These are phyloP conservation scores for Metschnikowia cubensis DNA, from an alignment of 805 yeast genomes.

Conservation along the genomic window DNA sequence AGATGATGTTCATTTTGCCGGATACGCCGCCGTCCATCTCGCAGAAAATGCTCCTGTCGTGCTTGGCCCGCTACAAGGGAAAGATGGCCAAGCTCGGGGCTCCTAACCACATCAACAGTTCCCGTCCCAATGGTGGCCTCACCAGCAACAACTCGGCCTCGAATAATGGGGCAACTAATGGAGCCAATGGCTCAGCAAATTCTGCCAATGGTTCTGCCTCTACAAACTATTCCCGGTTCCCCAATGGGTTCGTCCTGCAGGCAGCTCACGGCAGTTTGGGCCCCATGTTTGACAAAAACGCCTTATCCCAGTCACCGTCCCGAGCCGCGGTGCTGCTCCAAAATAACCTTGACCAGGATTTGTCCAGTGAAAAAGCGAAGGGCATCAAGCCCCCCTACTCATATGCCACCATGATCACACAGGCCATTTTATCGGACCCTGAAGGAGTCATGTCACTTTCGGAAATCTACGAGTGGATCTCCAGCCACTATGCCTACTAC, in stretches of 20 bases:
- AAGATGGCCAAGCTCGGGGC: constrained; percentile 16
- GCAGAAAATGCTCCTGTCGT: constrained; percentile 38
- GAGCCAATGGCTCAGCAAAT: too few relatives aligned
- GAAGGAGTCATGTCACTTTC: constrained; percentile 87
- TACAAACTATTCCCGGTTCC: background rate
- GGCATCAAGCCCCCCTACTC: constrained; percentile 96
- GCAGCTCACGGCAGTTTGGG: constrained; percentile 30
- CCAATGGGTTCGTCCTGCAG: background rate
- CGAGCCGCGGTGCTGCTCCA: constrained; percentile 42
- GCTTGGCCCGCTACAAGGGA: constrained; percentile 32
- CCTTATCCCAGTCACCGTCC: constrained; percentile 35
- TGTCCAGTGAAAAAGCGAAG: constrained; percentile 85
- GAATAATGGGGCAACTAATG: too few relatives aligned
- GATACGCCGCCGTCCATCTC: constrained; percentile 75
- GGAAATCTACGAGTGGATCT: constrained; percentile 90
- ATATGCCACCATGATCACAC: constrained; percentile 97
- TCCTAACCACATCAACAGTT: background rate
- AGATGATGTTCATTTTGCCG: constrained; percentile 97
- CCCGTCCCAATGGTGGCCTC: background rate
- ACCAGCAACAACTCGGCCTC: too few relatives aligned
- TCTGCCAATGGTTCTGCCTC: too few relatives aligned
- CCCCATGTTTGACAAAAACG: constrained; percentile 50
- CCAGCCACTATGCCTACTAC: constrained; percentile 84
- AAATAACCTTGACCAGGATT: constrained; percentile 52
- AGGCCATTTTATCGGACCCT: constrained; percentile 82